Conservation (phyloP, 306 rosid species). For the Corylus heterophylla region DNA sequence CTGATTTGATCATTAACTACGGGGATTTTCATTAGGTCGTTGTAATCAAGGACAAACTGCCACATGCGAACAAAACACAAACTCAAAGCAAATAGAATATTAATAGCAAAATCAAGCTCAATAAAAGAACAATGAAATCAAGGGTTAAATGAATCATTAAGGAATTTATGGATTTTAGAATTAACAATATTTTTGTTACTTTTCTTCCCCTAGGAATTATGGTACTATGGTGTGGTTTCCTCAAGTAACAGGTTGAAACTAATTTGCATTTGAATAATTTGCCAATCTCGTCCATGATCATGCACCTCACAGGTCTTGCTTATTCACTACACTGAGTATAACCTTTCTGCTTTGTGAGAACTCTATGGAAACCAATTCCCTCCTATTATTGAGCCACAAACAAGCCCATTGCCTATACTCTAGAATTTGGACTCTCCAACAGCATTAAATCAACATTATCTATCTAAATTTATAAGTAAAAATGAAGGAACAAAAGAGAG, state of each 20-base stretch:
- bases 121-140: not conserved
- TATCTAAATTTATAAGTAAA: not conserved
- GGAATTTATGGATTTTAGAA: not conserved
- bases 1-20: slow-evolving; percentile 38
- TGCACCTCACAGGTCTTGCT: not conserved
- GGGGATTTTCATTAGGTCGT: slow-evolving; percentile 71
- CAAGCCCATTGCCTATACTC: not conserved
- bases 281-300: not conserved
- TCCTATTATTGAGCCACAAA: not conserved
- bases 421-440: not conserved
- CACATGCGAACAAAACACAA: slow-evolving; percentile 32
- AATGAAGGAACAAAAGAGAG: not conserved
- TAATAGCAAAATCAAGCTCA: slow-evolving; percentile 15
- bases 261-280: not conserved
- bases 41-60: slow-evolving; percentile 71
- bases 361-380: not conserved
- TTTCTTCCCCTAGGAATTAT: not conserved
- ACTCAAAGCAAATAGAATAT: slow-evolving; percentile 28
- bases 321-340: not conserved
- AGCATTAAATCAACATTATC: not conserved
- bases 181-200: not conserved
- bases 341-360: not conserved
- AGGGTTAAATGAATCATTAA: not conserved
- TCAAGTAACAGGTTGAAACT: not conserved
- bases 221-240: not conserved